Conservation (phyloP, 371 early-diverging fungal species). For the Mortierella sp. region DNA sequence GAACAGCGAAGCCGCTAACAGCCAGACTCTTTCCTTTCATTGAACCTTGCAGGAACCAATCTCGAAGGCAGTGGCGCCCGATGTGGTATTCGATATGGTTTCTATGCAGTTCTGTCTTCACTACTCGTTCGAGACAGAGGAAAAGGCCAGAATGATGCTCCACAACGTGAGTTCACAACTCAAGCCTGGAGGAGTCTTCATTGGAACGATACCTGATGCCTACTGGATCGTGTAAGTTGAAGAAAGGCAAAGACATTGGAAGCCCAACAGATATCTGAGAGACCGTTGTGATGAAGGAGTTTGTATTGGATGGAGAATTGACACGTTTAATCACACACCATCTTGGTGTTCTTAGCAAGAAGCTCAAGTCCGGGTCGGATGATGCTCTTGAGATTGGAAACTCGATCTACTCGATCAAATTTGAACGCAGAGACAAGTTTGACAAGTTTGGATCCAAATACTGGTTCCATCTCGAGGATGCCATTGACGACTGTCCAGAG, state of each 20-base stretch:
- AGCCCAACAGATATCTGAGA: too few relatives aligned
- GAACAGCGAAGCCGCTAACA: background rate
- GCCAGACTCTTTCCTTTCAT: background rate
- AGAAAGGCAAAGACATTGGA: too few relatives aligned
- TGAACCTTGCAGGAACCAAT: constrained; percentile 58
- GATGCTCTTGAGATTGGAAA: constrained; percentile 81
- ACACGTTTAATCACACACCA: background rate
- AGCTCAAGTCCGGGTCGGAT: constrained; percentile 55
- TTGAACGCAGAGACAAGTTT: constrained; percentile 74
- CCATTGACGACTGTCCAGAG: constrained; percentile 98
- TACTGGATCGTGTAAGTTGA: constrained; percentile 86
- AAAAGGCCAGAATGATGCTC: constrained; percentile 82
- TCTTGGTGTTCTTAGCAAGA: constrained; percentile 52
- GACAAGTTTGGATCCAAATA: constrained; percentile 88
- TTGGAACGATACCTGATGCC: constrained; percentile 96
- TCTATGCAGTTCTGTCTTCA: constrained; percentile 98
- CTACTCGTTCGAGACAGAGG: constrained; percentile 94
- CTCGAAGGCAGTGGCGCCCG: constrained; percentile 62
- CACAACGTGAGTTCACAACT: constrained; percentile 85
- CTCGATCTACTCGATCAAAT: constrained; percentile 83
- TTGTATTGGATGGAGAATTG: too few relatives aligned
- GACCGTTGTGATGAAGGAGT: too few relatives aligned
- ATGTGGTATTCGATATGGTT: constrained; percentile 84
- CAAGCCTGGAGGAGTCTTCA: constrained; percentile 86
- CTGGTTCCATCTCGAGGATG: constrained; percentile 95